Base-by-base conservation (phyloP, 2,329 filamentous ascomycete species). In the Penicillium sp. region DNA sequence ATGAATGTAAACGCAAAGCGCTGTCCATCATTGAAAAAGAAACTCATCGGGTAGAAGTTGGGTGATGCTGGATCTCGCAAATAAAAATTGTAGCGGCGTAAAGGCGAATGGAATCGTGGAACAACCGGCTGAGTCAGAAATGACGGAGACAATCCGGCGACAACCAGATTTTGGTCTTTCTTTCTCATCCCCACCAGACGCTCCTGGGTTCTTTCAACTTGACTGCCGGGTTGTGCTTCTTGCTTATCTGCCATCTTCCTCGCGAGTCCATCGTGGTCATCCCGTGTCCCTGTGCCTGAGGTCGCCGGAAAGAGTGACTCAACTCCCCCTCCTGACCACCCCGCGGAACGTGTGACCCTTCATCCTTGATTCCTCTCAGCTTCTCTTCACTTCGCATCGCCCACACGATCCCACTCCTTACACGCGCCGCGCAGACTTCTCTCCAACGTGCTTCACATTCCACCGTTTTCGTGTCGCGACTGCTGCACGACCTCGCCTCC, bases 271-370 rank as follows among this genome's bases (percentile, higher is more conserved):
- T n/a, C n/a, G n/a, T n/a, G n/a, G n/a, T n/a, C 20, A 26, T 14
- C 32, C 29, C 16, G 35, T 32, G 23, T 22, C 35, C 12, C 18
- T 25, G 26, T 36, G 25, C 17, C 31, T 29, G 17, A n/a, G n/a
- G n/a, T 17, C 32, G 32, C 34, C 27, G 5, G 18, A 22, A 22
- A 9, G 26, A 30, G 44, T 54, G 51, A 54, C 47, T 54, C 51
- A 54, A 54, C 43, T 47, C 39, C 40, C 44, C 35, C 23, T 12
- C 30, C 29, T 29, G 32, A 22, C 17, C 38, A 44, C 49, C 51
- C 49, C 51, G 47, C 51, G 47, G 29, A 52, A 44, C 45, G 47
- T 52, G 49, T 45, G 37, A 31, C 30, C 18, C 29, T 30, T 39
- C 29, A 30, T 36, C 39, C 30, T 44, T 32, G 23, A 26, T 32